phyloP scores from a whole-genome alignment of 495 filamentous ascomycete species.

The Penicillium canescens region DNA sequence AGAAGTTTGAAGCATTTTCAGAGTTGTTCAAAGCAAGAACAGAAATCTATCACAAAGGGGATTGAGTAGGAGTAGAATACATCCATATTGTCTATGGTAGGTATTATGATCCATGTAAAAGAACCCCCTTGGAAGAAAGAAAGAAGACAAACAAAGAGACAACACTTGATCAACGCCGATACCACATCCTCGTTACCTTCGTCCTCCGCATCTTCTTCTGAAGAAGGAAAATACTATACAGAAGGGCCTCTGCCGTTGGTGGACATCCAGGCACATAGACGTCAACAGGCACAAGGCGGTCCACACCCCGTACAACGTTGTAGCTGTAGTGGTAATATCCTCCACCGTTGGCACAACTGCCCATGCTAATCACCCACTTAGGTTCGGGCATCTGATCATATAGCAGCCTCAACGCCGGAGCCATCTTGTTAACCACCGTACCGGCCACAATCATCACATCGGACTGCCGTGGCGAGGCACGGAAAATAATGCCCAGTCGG shows the following conservation, averaged over 20 bases:
- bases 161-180: conserved; percentile 9
- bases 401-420: conserved; percentile 82
- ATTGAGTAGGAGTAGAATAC: too few species aligned
- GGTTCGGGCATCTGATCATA: conserved; percentile 97
- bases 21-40: too few species aligned
- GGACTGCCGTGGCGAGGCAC: conserved; percentile 85
- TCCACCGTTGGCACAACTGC: conserved; percentile 87
- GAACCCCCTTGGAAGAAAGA: too few species aligned
- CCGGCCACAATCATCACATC: conserved; percentile 96
- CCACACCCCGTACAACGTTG: conserved; percentile 82
- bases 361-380: conserved; percentile 90
- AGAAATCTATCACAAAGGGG: too few species aligned
- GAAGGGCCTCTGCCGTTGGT: conserved; percentile 82
- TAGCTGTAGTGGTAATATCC: conserved; percentile 96
- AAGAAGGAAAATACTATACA: conserved; percentile 84
- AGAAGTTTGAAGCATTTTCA: too few species aligned
- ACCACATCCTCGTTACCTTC: conserved; percentile 47
- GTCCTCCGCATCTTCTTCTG: conserved; percentile 88
- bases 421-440: conserved; percentile 95
- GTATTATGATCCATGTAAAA: too few species aligned
- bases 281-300: conserved; percentile 89
- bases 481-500: conserved; percentile 90
- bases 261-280: conserved; percentile 92
- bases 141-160: too few species aligned
- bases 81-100: too few species aligned